Base-by-base conservation (phyloP, 768 basidiomycete species). In the Boletellus emodensis region DNA sequence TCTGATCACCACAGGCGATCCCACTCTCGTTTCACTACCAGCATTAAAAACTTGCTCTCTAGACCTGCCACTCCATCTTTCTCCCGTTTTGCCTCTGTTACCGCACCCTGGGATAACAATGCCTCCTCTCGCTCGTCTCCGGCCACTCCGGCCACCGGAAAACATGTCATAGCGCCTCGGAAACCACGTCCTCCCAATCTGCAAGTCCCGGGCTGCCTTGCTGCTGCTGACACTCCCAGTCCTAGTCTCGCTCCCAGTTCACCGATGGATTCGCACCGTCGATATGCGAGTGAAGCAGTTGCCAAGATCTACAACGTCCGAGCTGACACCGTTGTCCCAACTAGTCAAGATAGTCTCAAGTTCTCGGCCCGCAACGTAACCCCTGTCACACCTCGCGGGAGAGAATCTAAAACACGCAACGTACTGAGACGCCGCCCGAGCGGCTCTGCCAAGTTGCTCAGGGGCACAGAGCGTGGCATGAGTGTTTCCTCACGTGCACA, bases 21-120 rank as follows among this genome's bases (percentile, higher is more conserved):
- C 18, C 48, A 53, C 14, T 62, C 64, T 10, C 54, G 61, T 10
- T 30, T 69, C 9, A 41, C 65, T 3, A 30, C 56, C n/a, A 60
- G 54, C 33, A 67, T 75, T 40, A 73, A 72, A 60, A 67, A 62
- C 10, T 61, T 75, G 1, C 59, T 75, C 11, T 61, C 65, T 1
- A 73, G 66, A 45, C 69, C 72, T 6, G 55, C 63, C 1, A 43
- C 60, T 1, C 53, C 56, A 0, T 65, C 63, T 0, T 54, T 61
- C 18, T 55, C 65, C 1, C 59, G 63, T 0, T 41, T 59, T 41
- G 57, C 65, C n/a, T 33, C 66, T 2, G 5, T 48, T 7, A 34
- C 30, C 0, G 18, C 48, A 3, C 55, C 59, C 2, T 40, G 60
- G 1, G 61, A 53, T 8, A 48, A 35, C 13, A 56, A 61, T 20